A percentile compares a stretch with the other conserved stretches of the same genome.
phyloP scores from a whole-genome alignment of 202 grass and related monocot species.

The Carex arenaria region DNA sequence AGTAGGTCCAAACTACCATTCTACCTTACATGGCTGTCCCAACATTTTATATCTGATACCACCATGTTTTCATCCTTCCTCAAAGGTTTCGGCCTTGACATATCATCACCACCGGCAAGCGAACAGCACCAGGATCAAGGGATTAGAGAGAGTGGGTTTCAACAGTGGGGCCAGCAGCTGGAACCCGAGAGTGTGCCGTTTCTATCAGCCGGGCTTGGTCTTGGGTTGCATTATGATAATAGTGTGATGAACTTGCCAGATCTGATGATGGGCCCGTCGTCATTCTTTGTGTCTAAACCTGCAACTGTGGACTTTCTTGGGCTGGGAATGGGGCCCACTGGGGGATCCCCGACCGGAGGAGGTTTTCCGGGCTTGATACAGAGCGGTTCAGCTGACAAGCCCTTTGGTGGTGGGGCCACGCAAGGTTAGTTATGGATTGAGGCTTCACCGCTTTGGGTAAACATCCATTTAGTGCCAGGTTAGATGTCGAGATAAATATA shows the following conservation, averaged over 20 bases:
- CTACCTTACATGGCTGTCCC: not conserved
- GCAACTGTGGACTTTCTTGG: constrained; percentile 88
- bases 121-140: constrained; percentile 39
- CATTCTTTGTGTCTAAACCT: constrained; percentile 59
- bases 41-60: not conserved
- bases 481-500: not conserved
- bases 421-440: not conserved
- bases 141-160: constrained; percentile 34
- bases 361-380: constrained; percentile 45
- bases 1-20: not conserved
- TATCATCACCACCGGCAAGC: constrained; percentile 33
- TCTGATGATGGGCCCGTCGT: constrained; percentile 69
- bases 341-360: constrained; percentile 30
- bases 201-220: constrained; percentile 71
- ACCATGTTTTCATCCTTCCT: constrained; percentile 48
- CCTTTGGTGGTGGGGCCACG: constrained; percentile 26
- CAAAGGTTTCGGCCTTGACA: constrained; percentile 57
- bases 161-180: constrained; percentile 43
- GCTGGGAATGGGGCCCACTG: constrained; percentile 61
- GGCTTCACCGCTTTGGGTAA: not conserved
- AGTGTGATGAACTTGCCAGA: constrained; percentile 41
- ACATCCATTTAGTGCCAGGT: not conserved
- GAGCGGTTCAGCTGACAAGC: constrained; percentile 19
- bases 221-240: constrained; percentile 59
- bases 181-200: constrained; percentile 33